Percentiles rank a stretch among this genome's conserved stretches.
These are phyloP conservation scores for Rhodotorula mucilaginosa DNA, from an alignment of 1,284 basidiomycete genomes.

Conservation along the genomic window DNA sequence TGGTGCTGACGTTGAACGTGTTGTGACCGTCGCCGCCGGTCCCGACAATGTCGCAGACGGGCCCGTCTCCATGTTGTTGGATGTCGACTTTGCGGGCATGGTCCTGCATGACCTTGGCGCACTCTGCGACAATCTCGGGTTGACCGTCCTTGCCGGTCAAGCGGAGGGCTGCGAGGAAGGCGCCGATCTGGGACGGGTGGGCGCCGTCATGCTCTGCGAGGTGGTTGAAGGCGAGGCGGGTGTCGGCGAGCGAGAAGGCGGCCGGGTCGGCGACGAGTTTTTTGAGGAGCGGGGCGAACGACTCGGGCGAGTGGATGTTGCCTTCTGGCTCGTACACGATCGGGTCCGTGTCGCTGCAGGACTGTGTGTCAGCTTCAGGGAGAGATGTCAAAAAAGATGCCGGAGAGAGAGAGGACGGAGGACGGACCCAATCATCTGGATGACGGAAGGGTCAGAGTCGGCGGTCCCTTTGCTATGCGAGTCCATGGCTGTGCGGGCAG, in stretches of 20 bases:
- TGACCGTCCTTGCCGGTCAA: slow-evolving; percentile 43
- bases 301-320: slow-evolving; percentile 11
- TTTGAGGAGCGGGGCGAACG: slow-evolving; percentile 38
- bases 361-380: neutral
- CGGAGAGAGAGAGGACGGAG: neutral
- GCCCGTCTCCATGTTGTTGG: slow-evolving; percentile 22
- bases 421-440: slow-evolving; percentile 21
- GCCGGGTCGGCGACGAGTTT: slow-evolving; percentile 35
- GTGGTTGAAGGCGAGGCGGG: slow-evolving; percentile 33
- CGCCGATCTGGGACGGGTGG: slow-evolving; percentile 41
- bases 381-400: neutral
- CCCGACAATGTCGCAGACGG: slow-evolving; percentile 59
- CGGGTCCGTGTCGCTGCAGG: neutral
- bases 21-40: slow-evolving; percentile 96
- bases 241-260: slow-evolving; percentile 30
- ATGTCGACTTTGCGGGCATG: slow-evolving; percentile 64
- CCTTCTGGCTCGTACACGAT: neutral
- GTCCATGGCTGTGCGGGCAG: slow-evolving; percentile 2
- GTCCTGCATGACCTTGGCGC: slow-evolving; percentile 67
- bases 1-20: slow-evolving; percentile 96
- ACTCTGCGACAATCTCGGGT: slow-evolving; percentile 56
- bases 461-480: neutral
- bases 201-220: slow-evolving; percentile 31
- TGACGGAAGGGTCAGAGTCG: slow-evolving; percentile 6
- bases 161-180: slow-evolving; percentile 43